These are phyloP conservation scores for Aspergillus sp. DNA, from an alignment of 2,329 filamentous ascomycete species.

Conservation along the genomic window DNA sequence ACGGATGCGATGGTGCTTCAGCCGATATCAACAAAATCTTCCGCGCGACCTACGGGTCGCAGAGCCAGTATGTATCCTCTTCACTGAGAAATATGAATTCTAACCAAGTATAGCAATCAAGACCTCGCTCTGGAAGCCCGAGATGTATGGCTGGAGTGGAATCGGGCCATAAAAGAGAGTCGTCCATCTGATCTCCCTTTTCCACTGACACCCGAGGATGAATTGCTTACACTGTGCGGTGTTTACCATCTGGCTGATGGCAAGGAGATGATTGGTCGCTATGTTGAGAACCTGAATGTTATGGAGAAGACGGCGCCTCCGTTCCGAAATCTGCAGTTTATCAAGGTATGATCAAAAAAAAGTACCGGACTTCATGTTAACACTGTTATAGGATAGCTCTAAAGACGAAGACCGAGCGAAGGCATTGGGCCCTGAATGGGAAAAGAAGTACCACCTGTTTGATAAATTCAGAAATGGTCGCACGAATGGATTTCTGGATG, in stretches of 20 bases:
- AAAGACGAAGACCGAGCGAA: constrained; percentile 11
- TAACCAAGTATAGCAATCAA: constrained; percentile 12
- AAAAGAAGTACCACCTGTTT: constrained; percentile 16
- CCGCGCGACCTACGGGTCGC: constrained; percentile 18
- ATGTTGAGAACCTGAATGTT: constrained; percentile 10
- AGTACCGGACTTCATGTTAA: not conserved
- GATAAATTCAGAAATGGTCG: constrained; percentile 16
- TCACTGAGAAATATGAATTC: not conserved
- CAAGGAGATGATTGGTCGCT: constrained; percentile 7
- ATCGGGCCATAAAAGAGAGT: constrained; percentile 10
- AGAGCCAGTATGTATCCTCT: not conserved
- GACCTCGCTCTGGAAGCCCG: constrained; percentile 25
- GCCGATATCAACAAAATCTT: constrained; percentile 50
- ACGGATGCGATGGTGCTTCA: constrained; percentile 1
- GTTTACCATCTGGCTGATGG: constrained; percentile 13
- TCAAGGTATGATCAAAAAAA: constrained; percentile 11
- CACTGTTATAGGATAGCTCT: constrained; percentile 5
- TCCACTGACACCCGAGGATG: constrained; percentile 14
- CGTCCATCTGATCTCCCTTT: constrained; percentile 12
- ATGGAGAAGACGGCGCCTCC: constrained; percentile 10
- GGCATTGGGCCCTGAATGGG: constrained; percentile 14
- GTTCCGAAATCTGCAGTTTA: constrained; percentile 13
- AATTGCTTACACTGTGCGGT: constrained; percentile 13
- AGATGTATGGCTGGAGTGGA: constrained; percentile 28
- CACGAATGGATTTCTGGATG: constrained; percentile 21